These are phyloP conservation scores for Magnaporthiopsis rhizophila DNA, from an alignment of 2,329 filamentous ascomycete genomes.

Conservation along the genomic window DNA sequence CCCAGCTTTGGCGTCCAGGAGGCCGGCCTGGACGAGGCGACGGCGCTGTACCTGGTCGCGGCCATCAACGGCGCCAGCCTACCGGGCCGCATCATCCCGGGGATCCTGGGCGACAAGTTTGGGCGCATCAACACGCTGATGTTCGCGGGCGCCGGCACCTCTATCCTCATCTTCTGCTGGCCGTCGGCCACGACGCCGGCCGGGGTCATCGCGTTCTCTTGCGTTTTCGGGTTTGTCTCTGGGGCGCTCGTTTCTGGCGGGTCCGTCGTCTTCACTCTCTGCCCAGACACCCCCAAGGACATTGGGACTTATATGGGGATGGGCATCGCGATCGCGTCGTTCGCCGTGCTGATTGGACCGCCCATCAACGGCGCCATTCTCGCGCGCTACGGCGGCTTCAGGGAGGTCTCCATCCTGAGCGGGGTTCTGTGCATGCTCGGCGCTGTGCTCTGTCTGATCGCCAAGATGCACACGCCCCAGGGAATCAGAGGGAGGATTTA, in stretches of 20 bases:
- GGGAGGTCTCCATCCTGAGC: conserved; percentile 30
- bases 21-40: conserved; percentile 34
- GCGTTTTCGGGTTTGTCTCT: conserved; percentile 16
- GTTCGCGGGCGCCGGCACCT: not conserved
- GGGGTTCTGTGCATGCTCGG: conserved; percentile 22
- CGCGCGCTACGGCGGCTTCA: conserved; percentile 27
- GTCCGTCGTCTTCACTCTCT: conserved; percentile 28
- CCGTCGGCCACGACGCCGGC: conserved; percentile 14
- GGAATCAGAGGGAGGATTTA: not conserved
- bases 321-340: conserved; percentile 26
- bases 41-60: conserved; percentile 53
- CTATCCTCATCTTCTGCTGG: conserved; percentile 22
- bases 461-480: not conserved
- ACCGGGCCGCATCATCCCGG: conserved; percentile 49
- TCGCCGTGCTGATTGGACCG: conserved; percentile 34
- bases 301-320: conserved; percentile 44
- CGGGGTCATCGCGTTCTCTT: conserved; percentile 14
- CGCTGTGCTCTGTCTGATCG: conserved; percentile 4
- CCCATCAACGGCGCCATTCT: conserved; percentile 38
- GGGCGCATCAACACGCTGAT: conserved; percentile 53
- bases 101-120: conserved; percentile 47
- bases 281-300: conserved; percentile 34
- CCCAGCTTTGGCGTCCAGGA: conserved; percentile 37
- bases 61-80: conserved; percentile 57
- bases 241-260: conserved; percentile 27